Base-by-base conservation (phyloP, 2,329 filamentous ascomycete genomes). In the Colletotrichum cordylinicola region DNA sequence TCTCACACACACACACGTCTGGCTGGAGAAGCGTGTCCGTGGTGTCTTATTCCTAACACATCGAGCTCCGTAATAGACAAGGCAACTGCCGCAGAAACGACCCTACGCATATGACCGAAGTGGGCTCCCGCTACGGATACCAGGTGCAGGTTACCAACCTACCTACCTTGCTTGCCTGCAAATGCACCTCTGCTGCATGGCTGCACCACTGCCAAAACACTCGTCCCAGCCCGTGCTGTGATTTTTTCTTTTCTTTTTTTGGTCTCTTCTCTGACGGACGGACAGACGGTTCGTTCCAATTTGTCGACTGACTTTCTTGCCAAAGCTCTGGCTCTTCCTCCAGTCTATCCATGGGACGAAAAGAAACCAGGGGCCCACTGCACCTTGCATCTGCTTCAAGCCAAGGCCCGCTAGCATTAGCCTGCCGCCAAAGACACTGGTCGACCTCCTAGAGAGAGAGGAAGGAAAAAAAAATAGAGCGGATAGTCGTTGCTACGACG, bases 401-500 rank as follows among this genome's bases (percentile, higher is more conserved):
- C 66, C 66, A 68, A 68, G 66, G 39, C 66, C 55, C 39, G 39
- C 43, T 69, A 62, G 58, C 56, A 12, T 64, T 62, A 71, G 58
- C 60, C 35, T 39, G 48, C 55, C 58, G 48, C 55, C 58, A 58
- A 33, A 60, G 37, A 48, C 68, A 55, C 39, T 61, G 58, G 56
- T 64, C 31, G 9, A 43, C 58, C 1, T 61, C 48, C 35, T 35
- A 31, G n/a, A 52, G 39, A 48, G n/a, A 3, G 43, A 48, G 43
- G 43, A 48, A 48, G 4, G 10, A 21, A 52, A 52, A 29, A 10
- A 33, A 43, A 31, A 33, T 39, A 68, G 24, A 64, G 66, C 31
- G 12, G 31, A 31, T 43, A 27, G 24, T 67, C 66, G 52, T 72
- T 74, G 72, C 68, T 72, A 72, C 67, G 69, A 75, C 72, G 72